Base-by-base conservation (phyloP, 352 stramenopile species). In the Pythium utonaiense region DNA sequence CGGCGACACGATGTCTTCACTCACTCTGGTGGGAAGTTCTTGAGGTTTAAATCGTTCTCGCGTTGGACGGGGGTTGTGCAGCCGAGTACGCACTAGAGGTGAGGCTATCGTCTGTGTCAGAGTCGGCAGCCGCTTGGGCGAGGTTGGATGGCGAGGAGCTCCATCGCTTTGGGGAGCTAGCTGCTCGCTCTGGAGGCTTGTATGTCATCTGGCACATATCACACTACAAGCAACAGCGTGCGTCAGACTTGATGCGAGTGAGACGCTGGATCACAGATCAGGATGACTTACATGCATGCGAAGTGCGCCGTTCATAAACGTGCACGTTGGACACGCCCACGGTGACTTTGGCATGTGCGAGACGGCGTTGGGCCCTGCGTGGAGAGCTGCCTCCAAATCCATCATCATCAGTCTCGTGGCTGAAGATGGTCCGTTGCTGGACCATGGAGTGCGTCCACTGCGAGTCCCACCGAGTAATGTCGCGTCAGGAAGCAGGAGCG, bases 291-390 rank as follows among this genome's bases (percentile, higher is more conserved):
- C 83, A 62, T 90, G 78, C 53, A 83, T 74, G 10, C 68, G 75
- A 24, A 79, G 50, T 10, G 78, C 64, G 7, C 59, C 55, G 36
- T 93, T 93, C 21, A 91, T 61, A 33, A 82, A 91, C 7, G 80
- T 91, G 56, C 84, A 93, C 10, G 69, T 75, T 6, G 68, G 55
- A 57, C 81, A 91, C 0, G 73, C 61, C 84, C 84, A 93, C 13
- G 73, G 56, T 9, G 75, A 55, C 51, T 77, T 78, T 0, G 78
- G 77, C 13, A 77, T 64, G 6, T 79, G 30, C 41, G 78, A 67
- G 5, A 58, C 60, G 3, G 69, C 68, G 40, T 76, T 78, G 8
- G 59, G 60, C 17, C 65, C 65, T 21, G 75, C 71, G 5, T 74
- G 80, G 40, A 81, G 74, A 51, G 66, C 69, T 7, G 71, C 69